Evolutionary conservation across 345 rosid species (phyloP).

Genomic region (Pelargonium nanum): DNA sequence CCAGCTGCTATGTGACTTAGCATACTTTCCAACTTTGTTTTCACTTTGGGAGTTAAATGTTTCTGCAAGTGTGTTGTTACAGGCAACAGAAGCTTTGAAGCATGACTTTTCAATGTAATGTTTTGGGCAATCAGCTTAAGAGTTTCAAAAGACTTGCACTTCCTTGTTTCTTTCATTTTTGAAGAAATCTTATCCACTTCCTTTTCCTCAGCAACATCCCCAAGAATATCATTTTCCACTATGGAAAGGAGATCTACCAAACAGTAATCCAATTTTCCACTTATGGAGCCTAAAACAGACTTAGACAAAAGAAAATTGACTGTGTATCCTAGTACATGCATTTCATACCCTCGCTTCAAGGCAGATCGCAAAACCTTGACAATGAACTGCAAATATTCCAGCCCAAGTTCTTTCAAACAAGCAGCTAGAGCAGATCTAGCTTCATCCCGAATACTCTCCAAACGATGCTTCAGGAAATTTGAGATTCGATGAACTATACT

Average conservation of each 20-base stretch:
- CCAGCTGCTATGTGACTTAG: constrained; percentile 64
- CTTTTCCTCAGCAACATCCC: constrained; percentile 87
- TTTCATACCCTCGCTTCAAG: constrained; percentile 73
- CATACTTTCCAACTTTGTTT: constrained; percentile 62
- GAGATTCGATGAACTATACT: constrained; percentile 60
- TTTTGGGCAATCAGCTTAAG: constrained; percentile 61
- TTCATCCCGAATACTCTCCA: constrained; percentile 58
- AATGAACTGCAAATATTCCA: constrained; percentile 63
- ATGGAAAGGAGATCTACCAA: constrained; percentile 63
- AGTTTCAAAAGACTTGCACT: constrained; percentile 60
- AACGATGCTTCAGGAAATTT: constrained; percentile 58
- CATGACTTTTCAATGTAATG: constrained; percentile 58
- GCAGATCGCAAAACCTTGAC: constrained; percentile 49
- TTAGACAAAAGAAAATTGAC: constrained; percentile 56
- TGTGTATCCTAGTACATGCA: constrained; percentile 79
- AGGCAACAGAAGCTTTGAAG: constrained; percentile 57
- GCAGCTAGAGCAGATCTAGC: constrained; percentile 80
- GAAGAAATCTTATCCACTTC: constrained; percentile 73
- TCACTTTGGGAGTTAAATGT: constrained; percentile 65
- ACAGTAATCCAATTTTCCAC: constrained; percentile 72
- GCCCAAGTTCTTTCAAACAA: constrained; percentile 85
- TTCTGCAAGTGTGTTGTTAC: constrained; percentile 47
- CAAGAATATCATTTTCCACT: constrained; percentile 69
- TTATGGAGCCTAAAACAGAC: constrained; percentile 25
- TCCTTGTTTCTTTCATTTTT: constrained; percentile 86